Base-by-base conservation (phyloP, 345 rosid genomes). In the Brassica nigra region DNA sequence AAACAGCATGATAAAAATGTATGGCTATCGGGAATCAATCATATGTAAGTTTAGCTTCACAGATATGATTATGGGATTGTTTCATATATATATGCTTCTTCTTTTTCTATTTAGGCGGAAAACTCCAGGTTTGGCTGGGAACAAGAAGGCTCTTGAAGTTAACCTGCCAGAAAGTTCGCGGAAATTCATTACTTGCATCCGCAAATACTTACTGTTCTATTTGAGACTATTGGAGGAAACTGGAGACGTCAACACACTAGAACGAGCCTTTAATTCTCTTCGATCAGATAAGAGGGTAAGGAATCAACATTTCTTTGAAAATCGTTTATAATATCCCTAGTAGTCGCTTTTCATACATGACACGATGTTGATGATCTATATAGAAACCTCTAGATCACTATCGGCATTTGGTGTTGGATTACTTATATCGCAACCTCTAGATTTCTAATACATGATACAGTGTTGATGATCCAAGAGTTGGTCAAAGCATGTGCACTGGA, bases 81-180 rank as follows among this genome's bases (percentile, higher is more conserved):
- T 62, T 80, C 62, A 75, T 75, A 71, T 18, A 39, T 9, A 14
- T 55, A 18, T 18, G 73, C 28, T 75, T 73, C 71, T 59, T 63
- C 44, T 70, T 62, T 58, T 81, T 57, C 81, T 66, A 78, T 55
- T 64, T 86, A 95, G 99, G 88, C 96, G 99, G 70, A 95, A 85
- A 84, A 81, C 96, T 74, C 91, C 92, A 80, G 90, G 92, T 70
- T 39, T 88, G 73, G 81, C 94, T 37, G 97, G 91, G 70, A 95
- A 87, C 89, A 95, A 88, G 81, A 95, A 87, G 83, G 88, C 83
- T 70, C 97, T 92, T 78, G 99, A 92, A 84, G 98, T 93, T 70
- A 89, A 91, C 82, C 84, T 95, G 78, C 90, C 98, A 79, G 98
- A 95, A 86, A 95, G 98, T 82, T 95, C 98, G 11, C 87, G 99